phyloP scores from a whole-genome alignment of 2,329 filamentous ascomycete genomes.

The Colletotrichum orbiculare region DNA sequence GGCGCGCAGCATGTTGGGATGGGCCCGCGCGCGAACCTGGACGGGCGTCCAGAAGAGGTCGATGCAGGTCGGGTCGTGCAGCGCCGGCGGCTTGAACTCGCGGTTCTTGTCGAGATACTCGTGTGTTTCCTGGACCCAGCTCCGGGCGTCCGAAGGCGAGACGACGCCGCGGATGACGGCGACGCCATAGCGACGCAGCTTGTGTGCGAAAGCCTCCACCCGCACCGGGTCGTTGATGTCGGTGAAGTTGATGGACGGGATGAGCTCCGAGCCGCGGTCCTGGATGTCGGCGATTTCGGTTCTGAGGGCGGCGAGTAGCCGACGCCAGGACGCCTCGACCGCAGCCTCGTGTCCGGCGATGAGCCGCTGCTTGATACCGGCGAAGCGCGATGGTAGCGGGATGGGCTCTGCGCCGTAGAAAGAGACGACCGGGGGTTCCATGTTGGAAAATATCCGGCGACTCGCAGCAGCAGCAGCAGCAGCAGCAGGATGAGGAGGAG shows the following conservation, averaged over 20 bases:
- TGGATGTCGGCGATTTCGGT: constrained; percentile 52
- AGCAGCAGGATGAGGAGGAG: constrained; percentile 5
- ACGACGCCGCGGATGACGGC: constrained; percentile 48
- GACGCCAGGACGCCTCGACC: constrained; percentile 52
- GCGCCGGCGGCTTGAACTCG: constrained; percentile 58
- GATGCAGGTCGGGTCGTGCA: constrained; percentile 75
- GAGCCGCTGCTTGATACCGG: constrained; percentile 52
- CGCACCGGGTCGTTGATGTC: constrained; percentile 46
- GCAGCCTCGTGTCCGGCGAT: constrained; percentile 51
- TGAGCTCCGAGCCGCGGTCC: constrained; percentile 46
- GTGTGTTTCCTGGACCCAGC: constrained; percentile 63
- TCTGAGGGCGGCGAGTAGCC: constrained; percentile 50
- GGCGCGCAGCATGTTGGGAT: constrained; percentile 51
- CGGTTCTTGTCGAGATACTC: constrained; percentile 65
- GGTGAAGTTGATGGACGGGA: constrained; percentile 55
- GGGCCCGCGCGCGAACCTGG: constrained; percentile 52
- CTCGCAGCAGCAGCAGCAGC: constrained; percentile 26
- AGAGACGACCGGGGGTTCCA: constrained; percentile 57
- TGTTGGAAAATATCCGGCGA: constrained; percentile 36
- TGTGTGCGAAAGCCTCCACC: constrained; percentile 42
- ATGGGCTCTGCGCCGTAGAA: constrained; percentile 65
- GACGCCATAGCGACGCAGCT: constrained; percentile 45
- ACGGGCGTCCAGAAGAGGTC: constrained; percentile 70
- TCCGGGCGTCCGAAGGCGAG: constrained; percentile 40
- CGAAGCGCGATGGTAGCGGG: constrained; percentile 53